Percentiles rank a stretch among this genome's conserved stretches.
Conservation (phyloP, 345 rosid genomes). For the Salix exigua region DNA sequence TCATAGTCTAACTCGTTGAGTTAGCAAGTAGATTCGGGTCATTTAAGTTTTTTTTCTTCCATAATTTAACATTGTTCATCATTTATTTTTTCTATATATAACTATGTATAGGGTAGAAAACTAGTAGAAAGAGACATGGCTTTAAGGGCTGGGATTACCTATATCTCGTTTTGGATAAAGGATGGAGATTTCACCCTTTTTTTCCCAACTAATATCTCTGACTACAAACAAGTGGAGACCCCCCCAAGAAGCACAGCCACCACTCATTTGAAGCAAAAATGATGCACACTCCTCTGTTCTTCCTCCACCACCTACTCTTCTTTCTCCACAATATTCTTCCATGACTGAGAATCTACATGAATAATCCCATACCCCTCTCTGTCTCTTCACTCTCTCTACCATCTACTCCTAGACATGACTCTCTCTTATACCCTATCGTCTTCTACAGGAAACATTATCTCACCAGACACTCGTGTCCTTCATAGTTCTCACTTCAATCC, state of each 20-base stretch:
- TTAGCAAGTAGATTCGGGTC: no score
- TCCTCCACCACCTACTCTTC: conserved; percentile 6
- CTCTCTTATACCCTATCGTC: conserved; percentile 48
- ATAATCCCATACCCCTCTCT: conserved; percentile 16
- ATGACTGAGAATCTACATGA: conserved; percentile 18
- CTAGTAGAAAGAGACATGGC: no score
- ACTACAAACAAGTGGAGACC: not conserved
- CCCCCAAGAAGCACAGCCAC: conserved; percentile 19
- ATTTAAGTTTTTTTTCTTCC: no score
- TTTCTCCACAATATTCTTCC: conserved; percentile 10
- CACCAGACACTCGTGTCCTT: conserved; percentile 25
- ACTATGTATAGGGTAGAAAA: no score
- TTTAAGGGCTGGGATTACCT: no score
- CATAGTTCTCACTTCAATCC: conserved; percentile 38
- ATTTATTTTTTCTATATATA: no score
- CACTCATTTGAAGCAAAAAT: conserved; percentile 20
- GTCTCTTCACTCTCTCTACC: not conserved
- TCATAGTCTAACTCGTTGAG: no score
- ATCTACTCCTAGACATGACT: conserved; percentile 43
- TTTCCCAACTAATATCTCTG: not conserved
- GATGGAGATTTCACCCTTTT: not conserved
- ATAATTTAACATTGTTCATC: no score
- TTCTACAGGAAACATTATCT: conserved; percentile 45
- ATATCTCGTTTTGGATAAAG: not conserved
- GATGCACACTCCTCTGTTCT: conserved; percentile 3